Evolutionary conservation across 2,329 filamentous ascomycete genomes (phyloP), one percentile per base, ranked within the genome.

Genomic region (Cladosporium cucumerinum): DNA sequence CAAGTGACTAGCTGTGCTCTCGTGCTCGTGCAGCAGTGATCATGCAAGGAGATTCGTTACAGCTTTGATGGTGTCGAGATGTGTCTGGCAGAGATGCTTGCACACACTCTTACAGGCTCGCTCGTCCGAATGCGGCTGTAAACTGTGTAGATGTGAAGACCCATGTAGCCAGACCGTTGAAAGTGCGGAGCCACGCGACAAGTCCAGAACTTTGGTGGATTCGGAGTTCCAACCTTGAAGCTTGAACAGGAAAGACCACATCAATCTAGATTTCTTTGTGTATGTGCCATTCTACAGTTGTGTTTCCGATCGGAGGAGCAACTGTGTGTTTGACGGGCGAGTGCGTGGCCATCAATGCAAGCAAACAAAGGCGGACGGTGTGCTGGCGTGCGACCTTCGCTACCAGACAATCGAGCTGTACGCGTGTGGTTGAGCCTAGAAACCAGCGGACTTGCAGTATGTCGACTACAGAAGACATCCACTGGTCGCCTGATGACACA

Each of bases 91-190:
- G 25, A 32, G 49, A 28, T 16, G 23, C 49, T 46, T 11, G 49
- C 28, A 18, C 59, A 23, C 23, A 16, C 14, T 49, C 32, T 34
- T 12, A 4, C 10, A 25, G 21, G 26, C 49, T 54, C 11, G 28
- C 18, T 21, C 14, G 28, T 46, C 51, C n/a, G 26, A 32, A 30
- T n/a, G 30, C 14, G 28, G 36, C 36, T 43, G 36, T 43, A 10
- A 43, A 43, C 34, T 30, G 12, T 32, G 28, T 21, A 34, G 32
- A 5, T 28, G 48, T 26, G 48, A 52, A 28, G 25, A 52, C 26
- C 25, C 18, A 54, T 32, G 51, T 28, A 54, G 60, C 60, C 60
- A 62, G 60, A 54, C 60, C 60, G 60, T 62, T 62, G 60, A 34
- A 61, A 62, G 39, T 39, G 60, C 36, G 60, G 60, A 62, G 60